phyloP scores from a whole-genome alignment of 2,329 filamentous ascomycete species.

The Elsinoe arachidis region DNA sequence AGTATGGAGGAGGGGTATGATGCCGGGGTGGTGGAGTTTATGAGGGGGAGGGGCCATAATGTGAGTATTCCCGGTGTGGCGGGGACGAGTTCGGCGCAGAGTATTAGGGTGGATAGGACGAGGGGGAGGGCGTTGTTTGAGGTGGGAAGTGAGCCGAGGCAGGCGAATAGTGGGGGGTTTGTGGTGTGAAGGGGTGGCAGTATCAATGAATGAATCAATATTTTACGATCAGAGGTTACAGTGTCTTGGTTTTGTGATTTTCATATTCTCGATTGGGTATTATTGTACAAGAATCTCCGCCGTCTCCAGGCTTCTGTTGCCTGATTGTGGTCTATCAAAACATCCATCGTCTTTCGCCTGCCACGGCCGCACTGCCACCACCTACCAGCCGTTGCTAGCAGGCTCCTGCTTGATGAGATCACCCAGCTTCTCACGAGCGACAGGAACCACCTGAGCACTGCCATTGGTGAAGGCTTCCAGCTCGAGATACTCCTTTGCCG shows the following conservation, averaged over 20 bases:
- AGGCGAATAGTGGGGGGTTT: slow-evolving; percentile 60
- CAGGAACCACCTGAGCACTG: slow-evolving; percentile 25
- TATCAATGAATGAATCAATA: background rate
- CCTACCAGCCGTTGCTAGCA: background rate
- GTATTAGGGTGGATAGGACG: slow-evolving; percentile 50
- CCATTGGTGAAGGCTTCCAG: slow-evolving; percentile 85
- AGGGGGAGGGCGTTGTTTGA: slow-evolving; percentile 49
- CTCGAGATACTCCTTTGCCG: slow-evolving; percentile 76
- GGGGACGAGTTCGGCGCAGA: slow-evolving; percentile 62
- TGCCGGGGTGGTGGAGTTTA: slow-evolving; percentile 52
- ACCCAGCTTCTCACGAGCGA: background rate
- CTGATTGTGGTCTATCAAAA: background rate
- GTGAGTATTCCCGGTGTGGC: slow-evolving; percentile 56
- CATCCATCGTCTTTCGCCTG: background rate
- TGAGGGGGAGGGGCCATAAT: slow-evolving; percentile 60
- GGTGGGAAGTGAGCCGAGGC: slow-evolving; percentile 67
- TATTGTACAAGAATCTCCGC: slow-evolving; percentile 4
- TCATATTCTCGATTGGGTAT: background rate
- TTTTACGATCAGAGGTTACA: background rate
- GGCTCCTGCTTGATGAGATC: background rate
- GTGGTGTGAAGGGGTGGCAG: slow-evolving; percentile 32
- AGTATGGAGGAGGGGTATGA: slow-evolving; percentile 62
- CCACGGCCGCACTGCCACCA: too few species aligned
- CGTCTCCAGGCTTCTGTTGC: background rate
- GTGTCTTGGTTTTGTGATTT: background rate